phyloP scores from a whole-genome alignment of 768 basidiomycete genomes.

The Mycena galopus region DNA sequence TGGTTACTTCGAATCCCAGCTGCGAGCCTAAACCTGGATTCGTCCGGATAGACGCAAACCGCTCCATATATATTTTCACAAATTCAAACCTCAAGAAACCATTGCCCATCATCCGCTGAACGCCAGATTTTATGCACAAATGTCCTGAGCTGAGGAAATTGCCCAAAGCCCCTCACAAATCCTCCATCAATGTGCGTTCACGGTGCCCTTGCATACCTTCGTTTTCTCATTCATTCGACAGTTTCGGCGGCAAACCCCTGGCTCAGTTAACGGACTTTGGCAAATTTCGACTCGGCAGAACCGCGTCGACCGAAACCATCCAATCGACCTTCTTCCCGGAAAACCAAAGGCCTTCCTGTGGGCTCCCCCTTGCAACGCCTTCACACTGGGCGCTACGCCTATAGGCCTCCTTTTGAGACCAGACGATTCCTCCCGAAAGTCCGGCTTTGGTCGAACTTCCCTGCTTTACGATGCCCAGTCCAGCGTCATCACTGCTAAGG shows the following conservation, averaged over 20 bases:
- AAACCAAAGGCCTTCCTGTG: constrained; percentile 3
- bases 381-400: constrained; percentile 13
- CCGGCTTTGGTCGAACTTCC: too few species aligned
- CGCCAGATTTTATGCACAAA: constrained; percentile 22
- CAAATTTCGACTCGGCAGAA: neutral
- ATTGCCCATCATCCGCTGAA: neutral
- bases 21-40: too few species aligned
- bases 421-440: neutral
- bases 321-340: constrained; percentile 15
- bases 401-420: constrained; percentile 15
- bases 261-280: constrained; percentile 41
- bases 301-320: constrained; percentile 49
- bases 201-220: neutral
- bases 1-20: too few species aligned
- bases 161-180: constrained; percentile 46
- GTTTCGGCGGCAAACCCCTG: constrained; percentile 60
- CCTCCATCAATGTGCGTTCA: constrained; percentile 52
- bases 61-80: too few species aligned
- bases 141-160: constrained; percentile 52
- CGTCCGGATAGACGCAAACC: too few species aligned
- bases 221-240: constrained; percentile 32
- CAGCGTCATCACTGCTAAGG: neutral
- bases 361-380: neutral
- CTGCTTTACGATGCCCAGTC: neutral
- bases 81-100: too few species aligned